Base-by-base conservation (phyloP, 495 filamentous ascomycete genomes). In the Hypomontagnella monticulosa region DNA sequence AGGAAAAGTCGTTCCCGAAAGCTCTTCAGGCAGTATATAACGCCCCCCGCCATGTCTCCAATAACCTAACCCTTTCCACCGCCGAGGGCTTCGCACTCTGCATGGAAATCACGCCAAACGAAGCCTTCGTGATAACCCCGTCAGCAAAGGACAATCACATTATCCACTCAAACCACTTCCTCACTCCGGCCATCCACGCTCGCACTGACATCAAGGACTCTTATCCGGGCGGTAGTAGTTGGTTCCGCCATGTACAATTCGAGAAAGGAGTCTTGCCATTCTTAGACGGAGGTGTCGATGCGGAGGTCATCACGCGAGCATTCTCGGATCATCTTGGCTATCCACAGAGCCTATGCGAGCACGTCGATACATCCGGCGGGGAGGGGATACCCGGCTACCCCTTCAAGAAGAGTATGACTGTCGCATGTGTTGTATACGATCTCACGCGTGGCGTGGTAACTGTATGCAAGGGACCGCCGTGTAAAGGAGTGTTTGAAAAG, bases 401-500 rank as follows among this genome's bases (percentile, higher is more conserved):
- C 6, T 59, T 61, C 33, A 47, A 44, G 41, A 46, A 63, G 37
- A 50, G 48, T 23, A 50, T 65, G 63, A 72, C 71, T 5, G 71
- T 74, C 32, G 66, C 70, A 9, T 63, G 62, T 51, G 71, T 74
- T 11, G 57, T 74, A 16, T 74, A 74, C 37, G 69, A 73, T 50
- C 56, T 73, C n/a, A 51, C 69, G 6, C 47, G 64, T 34, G 69
- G 63, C 52, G 57, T 47, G 4, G 54, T 75, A 37, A 68, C 67
- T 0, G 70, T 67, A 23, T 71, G 67, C 14, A 71, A 71, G 27
- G 66, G 66, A 0, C 61, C 61, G 16, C 66, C 66, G n/a, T 70
- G 66, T 44, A 43, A 61, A 41, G 66, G 61, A 16, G 37, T 57
- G 1, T 65, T 70, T 15, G 43, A 66, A 34, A 53, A 61, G 30